A percentile compares a stretch with the other conserved stretches of the same genome.
These are phyloP conservation scores for Backusella tarrabulga DNA, from an alignment of 192 early-diverging fungal genomes.

Conservation along the genomic window DNA sequence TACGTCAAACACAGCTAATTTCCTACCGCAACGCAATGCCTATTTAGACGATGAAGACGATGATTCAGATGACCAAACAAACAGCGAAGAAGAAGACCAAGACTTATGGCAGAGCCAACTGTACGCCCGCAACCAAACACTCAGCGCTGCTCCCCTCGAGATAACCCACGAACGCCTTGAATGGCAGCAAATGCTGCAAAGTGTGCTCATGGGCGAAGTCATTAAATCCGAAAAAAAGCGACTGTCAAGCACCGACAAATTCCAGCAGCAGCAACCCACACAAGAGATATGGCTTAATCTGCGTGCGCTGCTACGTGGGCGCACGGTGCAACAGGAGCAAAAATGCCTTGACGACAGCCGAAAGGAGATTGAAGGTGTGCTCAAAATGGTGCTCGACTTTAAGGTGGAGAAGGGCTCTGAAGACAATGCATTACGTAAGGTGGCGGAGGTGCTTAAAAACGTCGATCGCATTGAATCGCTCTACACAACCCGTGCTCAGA, in stretches of 20 bases:
- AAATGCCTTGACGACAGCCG: constrained; percentile 66
- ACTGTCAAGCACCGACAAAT: constrained; percentile 49
- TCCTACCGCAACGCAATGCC: not conserved
- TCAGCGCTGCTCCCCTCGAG: constrained; percentile 29
- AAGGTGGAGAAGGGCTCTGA: constrained; percentile 23
- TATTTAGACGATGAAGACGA: constrained; percentile 12
- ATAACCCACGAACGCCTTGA: constrained; percentile 68
- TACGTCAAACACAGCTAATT: not conserved
- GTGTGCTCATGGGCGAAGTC: constrained; percentile 81
- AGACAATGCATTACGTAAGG: constrained; percentile 54
- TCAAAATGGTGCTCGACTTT: constrained; percentile 68
- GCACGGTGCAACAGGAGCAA: constrained; percentile 62
- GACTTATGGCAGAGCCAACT: constrained; percentile 19
- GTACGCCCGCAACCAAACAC: constrained; percentile 15
- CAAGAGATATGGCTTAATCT: constrained; percentile 73
- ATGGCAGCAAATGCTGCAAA: constrained; percentile 85
- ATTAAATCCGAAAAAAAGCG: constrained; percentile 83
- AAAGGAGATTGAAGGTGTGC: constrained; percentile 48
- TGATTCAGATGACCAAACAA: constrained; percentile 7
- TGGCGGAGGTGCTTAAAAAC: constrained; percentile 66
- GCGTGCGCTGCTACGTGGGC: constrained; percentile 61
- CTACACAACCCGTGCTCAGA: constrained; percentile 66
- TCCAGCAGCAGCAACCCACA: constrained; percentile 38
- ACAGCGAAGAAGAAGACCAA: constrained; percentile 15
- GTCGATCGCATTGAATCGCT: constrained; percentile 77